phyloP scores from a whole-genome alignment of 2,329 filamentous ascomycete species.

The Claviceps fusiformis region DNA sequence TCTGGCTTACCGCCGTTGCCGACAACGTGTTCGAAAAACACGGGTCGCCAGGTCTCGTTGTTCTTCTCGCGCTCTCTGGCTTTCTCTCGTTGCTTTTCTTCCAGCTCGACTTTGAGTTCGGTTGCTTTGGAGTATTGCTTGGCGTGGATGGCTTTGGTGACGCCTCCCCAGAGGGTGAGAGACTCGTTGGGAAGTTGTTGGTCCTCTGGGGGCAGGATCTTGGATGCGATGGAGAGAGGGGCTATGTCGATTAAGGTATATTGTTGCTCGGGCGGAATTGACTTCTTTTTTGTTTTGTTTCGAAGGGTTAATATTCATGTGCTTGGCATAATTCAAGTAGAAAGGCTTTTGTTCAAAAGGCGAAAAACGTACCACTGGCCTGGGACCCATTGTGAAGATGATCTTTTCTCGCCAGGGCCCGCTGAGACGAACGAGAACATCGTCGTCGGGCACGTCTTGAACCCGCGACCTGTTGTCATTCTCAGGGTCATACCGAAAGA shows the following conservation, averaged over 20 bases:
- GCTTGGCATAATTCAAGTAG: neutral
- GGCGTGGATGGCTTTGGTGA: slow-evolving; percentile 70
- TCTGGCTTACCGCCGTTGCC: slow-evolving; percentile 43
- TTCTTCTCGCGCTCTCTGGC: slow-evolving; percentile 64
- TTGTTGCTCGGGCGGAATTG: slow-evolving; percentile 42
- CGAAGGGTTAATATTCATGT: neutral
- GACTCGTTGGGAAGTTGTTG: slow-evolving; percentile 82
- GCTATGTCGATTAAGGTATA: slow-evolving; percentile 73
- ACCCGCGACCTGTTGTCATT: slow-evolving; percentile 70
- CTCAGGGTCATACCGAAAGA: slow-evolving; percentile 81
- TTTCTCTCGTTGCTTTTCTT: slow-evolving; percentile 77
- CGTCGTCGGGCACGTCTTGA: slow-evolving; percentile 74
- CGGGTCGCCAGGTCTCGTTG: slow-evolving; percentile 63
- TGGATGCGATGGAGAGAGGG: slow-evolving; percentile 68
- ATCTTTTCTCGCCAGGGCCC: slow-evolving; percentile 74
- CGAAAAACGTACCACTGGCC: slow-evolving; percentile 42
- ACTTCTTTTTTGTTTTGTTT: slow-evolving; percentile 13
- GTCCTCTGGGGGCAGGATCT: slow-evolving; percentile 63
- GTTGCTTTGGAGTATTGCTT: slow-evolving; percentile 82
- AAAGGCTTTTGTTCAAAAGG: no score
- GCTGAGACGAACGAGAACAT: slow-evolving; percentile 68
- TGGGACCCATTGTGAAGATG: slow-evolving; percentile 45
- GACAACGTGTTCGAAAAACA: slow-evolving; percentile 61
- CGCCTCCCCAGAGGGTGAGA: slow-evolving; percentile 71
- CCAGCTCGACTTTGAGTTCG: slow-evolving; percentile 74